These are phyloP conservation scores for Calocera cornea DNA, from an alignment of 768 basidiomycete genomes.

Conservation along the genomic window DNA sequence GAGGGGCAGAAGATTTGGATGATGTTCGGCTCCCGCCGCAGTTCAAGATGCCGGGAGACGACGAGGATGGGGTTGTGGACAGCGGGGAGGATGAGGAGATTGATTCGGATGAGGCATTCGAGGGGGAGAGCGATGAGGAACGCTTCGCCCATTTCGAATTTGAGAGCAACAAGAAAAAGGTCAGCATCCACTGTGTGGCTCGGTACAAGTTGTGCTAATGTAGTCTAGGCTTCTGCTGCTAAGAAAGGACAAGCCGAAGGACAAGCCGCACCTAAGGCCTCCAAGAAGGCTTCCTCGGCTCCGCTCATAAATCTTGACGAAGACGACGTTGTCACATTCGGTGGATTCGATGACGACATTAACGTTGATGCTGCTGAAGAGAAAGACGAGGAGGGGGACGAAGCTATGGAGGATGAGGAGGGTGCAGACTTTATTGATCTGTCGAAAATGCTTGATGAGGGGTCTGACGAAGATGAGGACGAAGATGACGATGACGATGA, in stretches of 20 bases:
- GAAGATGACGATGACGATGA: conserved; percentile 30
- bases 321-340: conserved; percentile 23
- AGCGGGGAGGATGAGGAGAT: conserved; percentile 74
- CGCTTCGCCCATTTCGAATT: conserved; percentile 50
- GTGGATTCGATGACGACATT: conserved; percentile 23
- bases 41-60: conserved; percentile 26
- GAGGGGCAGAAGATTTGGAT: conserved; percentile 22
- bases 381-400: conserved; percentile 36
- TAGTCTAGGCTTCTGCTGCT: neutral
- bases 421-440: conserved; percentile 23
- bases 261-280: neutral
- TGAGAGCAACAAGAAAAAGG: conserved; percentile 22
- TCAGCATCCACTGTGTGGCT: neutral
- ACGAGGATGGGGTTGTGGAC: conserved; percentile 22
- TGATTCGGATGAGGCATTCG: conserved; percentile 72
- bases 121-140: conserved; percentile 63
- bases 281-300: neutral
- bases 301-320: conserved; percentile 19
- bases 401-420: conserved; percentile 33
- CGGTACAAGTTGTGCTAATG: neutral
- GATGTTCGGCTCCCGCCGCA: conserved; percentile 11
- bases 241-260: neutral
- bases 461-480: conserved; percentile 24
- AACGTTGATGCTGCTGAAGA: conserved; percentile 26
- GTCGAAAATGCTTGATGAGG: neutral